Base-by-base conservation (phyloP, 495 filamentous ascomycete species). In the Aspergillus sclerotioniger region DNA sequence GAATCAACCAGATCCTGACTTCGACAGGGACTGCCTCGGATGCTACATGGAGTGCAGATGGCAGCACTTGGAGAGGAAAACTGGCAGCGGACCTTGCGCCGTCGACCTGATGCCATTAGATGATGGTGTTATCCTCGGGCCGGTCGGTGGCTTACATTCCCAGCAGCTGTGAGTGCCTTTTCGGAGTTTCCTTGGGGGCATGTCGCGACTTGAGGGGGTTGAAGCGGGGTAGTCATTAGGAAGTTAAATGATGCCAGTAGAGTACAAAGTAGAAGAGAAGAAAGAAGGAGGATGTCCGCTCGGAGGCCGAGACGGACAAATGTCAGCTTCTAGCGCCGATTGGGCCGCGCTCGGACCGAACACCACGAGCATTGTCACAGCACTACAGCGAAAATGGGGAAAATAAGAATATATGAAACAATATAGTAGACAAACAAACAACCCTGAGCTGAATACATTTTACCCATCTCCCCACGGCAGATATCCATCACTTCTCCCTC, bases 401-500 rank as follows among this genome's bases (percentile, higher is more conserved):
- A n/a, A n/a, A n/a, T n/a, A n/a, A n/a, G n/a, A n/a, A n/a, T n/a
- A n/a, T n/a, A n/a, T n/a, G n/a, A n/a, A n/a, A n/a, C n/a, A n/a
- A n/a, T n/a, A n/a, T n/a, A n/a, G n/a, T n/a, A n/a, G n/a, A n/a
- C n/a, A n/a, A n/a, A n/a, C n/a, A n/a, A n/a, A n/a, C n/a, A n/a
- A n/a, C n/a, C n/a, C n/a, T n/a, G n/a, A n/a, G n/a, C n/a, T n/a
- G n/a, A n/a, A n/a, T n/a, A n/a, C n/a, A n/a, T n/a, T n/a, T n/a
- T n/a, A n/a, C n/a, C n/a, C n/a, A n/a, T n/a, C n/a, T n/a, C n/a
- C n/a, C n/a, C n/a, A n/a, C n/a, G n/a, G n/a, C n/a, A n/a, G n/a
- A n/a, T n/a, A n/a, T n/a, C n/a, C n/a, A 70, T 3, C 35, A 51
- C 58, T 25, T 25, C 25, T 64, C 78, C 67, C 84, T 83, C 19